A percentile compares a stretch with the other conserved stretches of the same genome.
These are phyloP conservation scores for Candida nitratophila DNA, from an alignment of 805 yeast genomes.

Conservation along the genomic window DNA sequence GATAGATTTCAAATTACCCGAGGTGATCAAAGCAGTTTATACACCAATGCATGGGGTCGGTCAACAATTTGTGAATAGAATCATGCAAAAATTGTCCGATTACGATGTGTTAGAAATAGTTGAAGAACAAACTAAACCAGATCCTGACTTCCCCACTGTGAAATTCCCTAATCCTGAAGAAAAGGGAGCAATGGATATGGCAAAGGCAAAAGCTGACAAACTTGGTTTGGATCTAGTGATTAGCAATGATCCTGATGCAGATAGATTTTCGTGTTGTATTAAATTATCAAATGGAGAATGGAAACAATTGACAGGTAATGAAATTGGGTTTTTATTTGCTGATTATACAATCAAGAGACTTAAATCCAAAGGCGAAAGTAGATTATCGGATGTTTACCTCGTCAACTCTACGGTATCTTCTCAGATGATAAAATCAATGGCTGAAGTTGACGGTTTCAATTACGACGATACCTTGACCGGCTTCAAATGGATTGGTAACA, in stretches of 20 bases:
- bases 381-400: conserved; percentile 39
- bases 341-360: conserved; percentile 39
- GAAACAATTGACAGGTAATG: conserved; percentile 87
- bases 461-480: conserved; percentile 87
- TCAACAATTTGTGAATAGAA: conserved; percentile 42
- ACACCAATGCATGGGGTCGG: conserved; percentile 99
- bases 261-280: conserved; percentile 79
- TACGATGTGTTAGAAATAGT: conserved; percentile 36
- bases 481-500: conserved; percentile 95
- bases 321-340: conserved; percentile 82
- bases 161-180: conserved; percentile 95
- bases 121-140: conserved; percentile 61
- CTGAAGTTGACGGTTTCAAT: conserved; percentile 49
- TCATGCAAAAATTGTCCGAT: conserved; percentile 31
- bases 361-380: conserved; percentile 6
- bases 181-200: conserved; percentile 77
- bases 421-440: conserved; percentile 67
- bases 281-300: conserved; percentile 41
- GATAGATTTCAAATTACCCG: conserved; percentile 20
- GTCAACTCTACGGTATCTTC: conserved; percentile 91
- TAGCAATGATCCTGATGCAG: conserved; percentile 97
- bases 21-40: conserved; percentile 51
- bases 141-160: conserved; percentile 84
- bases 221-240: conserved; percentile 46
- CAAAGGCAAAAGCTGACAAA: conserved; percentile 54